Evolutionary conservation across 805 yeast species (phyloP), one percentile per base, ranked within the genome.

Genomic region (Candida sphagnicola): DNA sequence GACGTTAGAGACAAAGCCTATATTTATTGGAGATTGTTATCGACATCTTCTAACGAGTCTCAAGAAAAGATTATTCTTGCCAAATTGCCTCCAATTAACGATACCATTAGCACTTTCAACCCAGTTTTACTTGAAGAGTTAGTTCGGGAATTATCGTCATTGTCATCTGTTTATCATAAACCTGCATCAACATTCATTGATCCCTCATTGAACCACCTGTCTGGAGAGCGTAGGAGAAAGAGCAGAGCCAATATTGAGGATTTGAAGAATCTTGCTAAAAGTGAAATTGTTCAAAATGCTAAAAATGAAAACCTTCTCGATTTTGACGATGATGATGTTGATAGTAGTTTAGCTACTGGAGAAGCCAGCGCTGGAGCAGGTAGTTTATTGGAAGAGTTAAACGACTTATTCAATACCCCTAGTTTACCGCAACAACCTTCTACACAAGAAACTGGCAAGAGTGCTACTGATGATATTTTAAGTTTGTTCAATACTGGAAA

Each of bases 161-260:
- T 93, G 44, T 82, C 96, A 28, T 87, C 97, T 0, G 93, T 93
- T 2, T 87, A 87, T 54, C 95, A 85, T 61, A 84, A 83, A 54
- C 95, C 97, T 10, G 78, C 85, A 4, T 67, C 77, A 14, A 69
- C 79, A 24, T 83, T 84, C 51, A 66, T 80, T 46, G 74, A 74
- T 40, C 55, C 64, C 48, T 47, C 59, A 35, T 40, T 56, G 44
- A 70, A 70, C 38, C 69, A 71, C 35, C 30, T 23, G 26, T 18
- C 30, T 28, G 46, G 37, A 43, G 21, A 42, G 40, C 19, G 40
- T 10, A 38, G 44, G 11, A 29, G 49, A 14, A 41, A 44, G 24
- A 45, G 35, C 18, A 39, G 47, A 31, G 77, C 77, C 41, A 49
- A 55, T 21, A 69, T 90, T 34, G 88, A 85, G 48, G 97, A 90